Percentiles rank a stretch among this genome's conserved stretches.
phyloP scores from a whole-genome alignment of 2,329 filamentous ascomycete species.

The Ceratocystis destructans region DNA sequence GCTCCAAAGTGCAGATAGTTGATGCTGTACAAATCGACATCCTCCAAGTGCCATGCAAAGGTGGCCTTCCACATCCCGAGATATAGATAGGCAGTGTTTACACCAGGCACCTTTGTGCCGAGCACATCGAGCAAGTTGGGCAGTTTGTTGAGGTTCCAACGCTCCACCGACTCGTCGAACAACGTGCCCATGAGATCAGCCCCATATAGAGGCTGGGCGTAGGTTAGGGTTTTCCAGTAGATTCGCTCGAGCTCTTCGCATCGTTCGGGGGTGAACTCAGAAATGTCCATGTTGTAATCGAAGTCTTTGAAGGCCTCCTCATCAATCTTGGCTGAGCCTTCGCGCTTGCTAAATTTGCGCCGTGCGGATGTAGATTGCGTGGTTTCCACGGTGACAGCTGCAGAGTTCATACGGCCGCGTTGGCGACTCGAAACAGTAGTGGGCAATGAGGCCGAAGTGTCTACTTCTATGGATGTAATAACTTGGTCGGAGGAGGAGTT shows the following conservation, averaged over 20 bases:
- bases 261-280: conserved; percentile 79
- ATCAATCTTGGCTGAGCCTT: conserved; percentile 66
- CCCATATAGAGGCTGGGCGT: conserved; percentile 86
- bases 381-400: conserved; percentile 29
- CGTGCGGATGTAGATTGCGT: conserved; percentile 70
- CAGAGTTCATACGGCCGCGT: conserved; percentile 36
- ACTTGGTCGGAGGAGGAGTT: conserved; percentile 25
- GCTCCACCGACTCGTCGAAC: conserved; percentile 70
- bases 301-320: conserved; percentile 84
- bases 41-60: conserved; percentile 97
- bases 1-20: conserved; percentile 99
- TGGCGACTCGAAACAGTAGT: conserved; percentile 13
- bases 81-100: conserved; percentile 96
- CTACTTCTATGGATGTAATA: conserved; percentile 32
- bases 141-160: conserved; percentile 90
- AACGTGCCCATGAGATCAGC: conserved; percentile 93
- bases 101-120: conserved; percentile 88
- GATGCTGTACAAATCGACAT: conserved; percentile 98
- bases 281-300: conserved; percentile 75
- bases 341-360: conserved; percentile 71
- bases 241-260: conserved; percentile 88
- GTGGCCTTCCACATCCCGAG: conserved; percentile 99
- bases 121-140: conserved; percentile 88
- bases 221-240: conserved; percentile 96
- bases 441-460: conserved; percentile 24